phyloP scores from a whole-genome alignment of 1,284 basidiomycete species.

The Schizopora paradoxa region DNA sequence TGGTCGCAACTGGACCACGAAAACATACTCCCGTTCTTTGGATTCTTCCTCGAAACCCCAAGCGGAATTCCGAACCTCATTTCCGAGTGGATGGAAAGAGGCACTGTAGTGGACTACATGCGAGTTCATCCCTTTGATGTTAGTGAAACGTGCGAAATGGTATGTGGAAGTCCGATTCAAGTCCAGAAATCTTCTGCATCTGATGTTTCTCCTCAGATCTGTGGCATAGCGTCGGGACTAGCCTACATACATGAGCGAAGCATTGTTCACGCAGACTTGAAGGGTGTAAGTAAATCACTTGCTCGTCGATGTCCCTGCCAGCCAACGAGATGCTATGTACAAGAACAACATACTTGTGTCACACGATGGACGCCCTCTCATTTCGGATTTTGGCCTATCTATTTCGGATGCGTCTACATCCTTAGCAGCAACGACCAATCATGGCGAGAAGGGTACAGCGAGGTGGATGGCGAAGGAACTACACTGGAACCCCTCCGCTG shows the following conservation, averaged over 20 bases:
- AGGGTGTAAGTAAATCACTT: constrained; percentile 2
- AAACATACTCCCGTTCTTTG: constrained; percentile 14
- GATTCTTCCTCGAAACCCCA: constrained; percentile 9
- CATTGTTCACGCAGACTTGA: constrained; percentile 9
- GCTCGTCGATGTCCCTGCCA: not conserved
- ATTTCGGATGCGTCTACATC: not conserved
- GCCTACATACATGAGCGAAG: constrained; percentile 4
- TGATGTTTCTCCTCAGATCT: constrained; percentile 3
- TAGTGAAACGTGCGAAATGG: too few relatives aligned
- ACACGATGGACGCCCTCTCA: not conserved
- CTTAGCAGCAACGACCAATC: not conserved
- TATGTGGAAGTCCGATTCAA: too few relatives aligned
- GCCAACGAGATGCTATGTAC: not conserved
- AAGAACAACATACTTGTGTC: constrained; percentile 13
- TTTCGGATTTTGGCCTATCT: constrained; percentile 13
- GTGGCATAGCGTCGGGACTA: constrained; percentile 5
- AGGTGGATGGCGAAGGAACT: constrained; percentile 9
- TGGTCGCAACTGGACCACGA: constrained; percentile 13
- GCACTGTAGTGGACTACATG: constrained; percentile 3
- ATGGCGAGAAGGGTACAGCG: constrained; percentile 6
- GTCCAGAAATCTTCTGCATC: too few relatives aligned
- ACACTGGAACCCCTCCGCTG: too few relatives aligned
- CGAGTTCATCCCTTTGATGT: not conserved
- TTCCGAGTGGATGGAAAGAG: constrained; percentile 15
- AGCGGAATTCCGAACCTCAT: constrained; percentile 6